Evolutionary conservation across 1,284 basidiomycete genomes (phyloP).

Genomic region (Macrocystidia cucumis): DNA sequence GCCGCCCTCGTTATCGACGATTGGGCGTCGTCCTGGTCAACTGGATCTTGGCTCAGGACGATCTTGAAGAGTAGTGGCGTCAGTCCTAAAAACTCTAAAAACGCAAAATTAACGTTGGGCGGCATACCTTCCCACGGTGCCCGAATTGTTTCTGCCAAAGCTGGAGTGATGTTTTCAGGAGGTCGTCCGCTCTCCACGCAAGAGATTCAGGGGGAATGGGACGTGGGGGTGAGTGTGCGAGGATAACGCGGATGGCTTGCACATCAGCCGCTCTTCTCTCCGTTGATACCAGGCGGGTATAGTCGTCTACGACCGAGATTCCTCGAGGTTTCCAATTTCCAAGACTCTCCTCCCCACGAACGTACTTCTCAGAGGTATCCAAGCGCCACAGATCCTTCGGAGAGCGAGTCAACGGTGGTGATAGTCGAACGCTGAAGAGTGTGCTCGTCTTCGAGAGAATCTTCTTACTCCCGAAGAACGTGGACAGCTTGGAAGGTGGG

Average conservation of each 20-base stretch:
- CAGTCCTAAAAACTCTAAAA: too few relatives aligned
- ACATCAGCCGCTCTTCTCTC: slow-evolving; percentile 82
- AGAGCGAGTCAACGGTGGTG: slow-evolving; percentile 81
- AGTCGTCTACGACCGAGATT: slow-evolving; percentile 83
- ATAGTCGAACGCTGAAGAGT: slow-evolving; percentile 75
- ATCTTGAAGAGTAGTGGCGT: slow-evolving; percentile 51
- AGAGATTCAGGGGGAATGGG: slow-evolving; percentile 44
- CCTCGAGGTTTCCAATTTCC: slow-evolving; percentile 84
- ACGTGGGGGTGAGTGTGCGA: slow-evolving; percentile 47
- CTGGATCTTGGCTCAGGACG: slow-evolving; percentile 63
- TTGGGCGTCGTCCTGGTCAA: slow-evolving; percentile 41
- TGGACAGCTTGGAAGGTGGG: slow-evolving; percentile 70
- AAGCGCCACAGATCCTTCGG: slow-evolving; percentile 90
- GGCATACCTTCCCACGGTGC: slow-evolving; percentile 63
- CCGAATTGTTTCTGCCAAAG: slow-evolving; percentile 84
- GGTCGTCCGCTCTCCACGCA: slow-evolving; percentile 54
- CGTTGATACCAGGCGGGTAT: slow-evolving; percentile 58
- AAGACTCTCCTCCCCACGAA: slow-evolving; percentile 84
- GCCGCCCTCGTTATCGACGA: slow-evolving; percentile 31
- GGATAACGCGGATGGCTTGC: slow-evolving; percentile 76
- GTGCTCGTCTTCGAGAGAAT: slow-evolving; percentile 71
- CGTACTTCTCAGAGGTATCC: slow-evolving; percentile 91
- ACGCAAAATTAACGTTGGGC: too few relatives aligned
- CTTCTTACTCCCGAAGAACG: slow-evolving; percentile 71
- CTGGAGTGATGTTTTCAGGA: slow-evolving; percentile 58